Evolutionary conservation across 768 basidiomycete genomes (phyloP), one percentile per base, ranked within the genome.

Genomic region (Leccinellum rugosiceps): DNA sequence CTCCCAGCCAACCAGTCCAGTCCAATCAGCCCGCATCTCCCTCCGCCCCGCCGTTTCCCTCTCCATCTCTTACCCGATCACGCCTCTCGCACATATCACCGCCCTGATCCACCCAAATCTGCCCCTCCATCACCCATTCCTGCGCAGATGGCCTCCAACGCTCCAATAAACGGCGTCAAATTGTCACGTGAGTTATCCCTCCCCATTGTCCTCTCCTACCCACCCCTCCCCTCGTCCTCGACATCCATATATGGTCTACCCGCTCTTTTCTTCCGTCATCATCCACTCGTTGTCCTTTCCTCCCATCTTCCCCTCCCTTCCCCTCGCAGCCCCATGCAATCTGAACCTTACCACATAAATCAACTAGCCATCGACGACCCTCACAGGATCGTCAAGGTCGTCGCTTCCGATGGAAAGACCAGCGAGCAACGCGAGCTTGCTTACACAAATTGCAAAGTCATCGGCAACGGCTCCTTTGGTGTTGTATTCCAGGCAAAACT

Each of bases 401-500:
- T 90, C 72, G 96, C 95, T 57, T 92, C 89, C 60, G 90, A 95
- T 68, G 97, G 97, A 76, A 98, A 95, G 84, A 78, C 87, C 6
- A 94, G 92, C 67, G 89, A 91, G 50, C 87, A 90, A 61, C 82
- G 83, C 68, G 90, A 94, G 65, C 86, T 98, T 68, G 83, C 87
- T 49, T 99, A 99, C 79, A 97, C 92, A 65, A 94, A 92, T 74
- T 96, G 91, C 82, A 98, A 97, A 77, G 92, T 99, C 71, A 91
- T 95, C 69, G 97, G 97, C 55, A 98, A 99, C 71, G 97, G 97
- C 74, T 96, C 94, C 57, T 99, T 99, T 68, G 97, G 97, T 65
- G 95, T 99, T 74, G 97, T 99, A 62, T 98, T 95, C 74, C 92
- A 94, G 63, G 96, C 95, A 58, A 93, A 86, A 75, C 85, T 98